These are phyloP conservation scores for Pythium brachiatum DNA, from an alignment of 352 stramenopile species.

Conservation along the genomic window DNA sequence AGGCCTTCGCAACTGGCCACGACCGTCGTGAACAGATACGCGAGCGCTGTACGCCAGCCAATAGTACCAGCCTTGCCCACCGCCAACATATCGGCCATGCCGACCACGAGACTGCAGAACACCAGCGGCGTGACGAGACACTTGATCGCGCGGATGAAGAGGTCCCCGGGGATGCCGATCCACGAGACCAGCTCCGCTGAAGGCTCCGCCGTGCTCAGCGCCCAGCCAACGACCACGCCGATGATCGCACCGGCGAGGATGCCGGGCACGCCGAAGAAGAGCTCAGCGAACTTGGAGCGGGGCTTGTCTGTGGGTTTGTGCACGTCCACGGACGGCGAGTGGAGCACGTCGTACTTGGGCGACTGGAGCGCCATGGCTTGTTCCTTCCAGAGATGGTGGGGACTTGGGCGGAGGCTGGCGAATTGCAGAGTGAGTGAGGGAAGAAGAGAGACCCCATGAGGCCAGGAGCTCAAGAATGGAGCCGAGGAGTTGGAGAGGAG, in stretches of 20 bases:
- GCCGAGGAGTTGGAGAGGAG: not conserved
- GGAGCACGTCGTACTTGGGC: constrained; percentile 19
- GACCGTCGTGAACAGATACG: constrained; percentile 26
- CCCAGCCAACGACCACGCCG: constrained; percentile 16
- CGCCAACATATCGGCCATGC: constrained; percentile 36
- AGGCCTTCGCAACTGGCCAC: constrained; percentile 18
- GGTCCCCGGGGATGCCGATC: constrained; percentile 38
- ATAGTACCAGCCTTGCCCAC: constrained; percentile 32
- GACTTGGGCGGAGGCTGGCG: constrained; percentile 3
- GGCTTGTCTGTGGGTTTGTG: not conserved
- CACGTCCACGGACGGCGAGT: constrained; percentile 6
- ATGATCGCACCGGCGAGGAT: constrained; percentile 22
- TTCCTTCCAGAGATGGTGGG: not conserved
- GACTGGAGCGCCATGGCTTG: constrained; percentile 9
- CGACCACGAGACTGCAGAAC: constrained; percentile 36
- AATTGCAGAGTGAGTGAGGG: constrained; percentile 9
- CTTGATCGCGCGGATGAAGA: constrained; percentile 47
- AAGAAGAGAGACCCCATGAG: not conserved
- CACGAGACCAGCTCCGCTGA: constrained; percentile 22
- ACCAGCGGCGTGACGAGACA: constrained; percentile 44
- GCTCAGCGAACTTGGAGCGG: constrained; percentile 16
- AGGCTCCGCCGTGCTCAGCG: constrained; percentile 8
- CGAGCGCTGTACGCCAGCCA: constrained; percentile 28
- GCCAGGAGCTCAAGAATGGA: not conserved
- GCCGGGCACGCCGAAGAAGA: constrained; percentile 21